Base-by-base conservation (phyloP, 768 basidiomycete genomes). In the Amanita exitialis region DNA sequence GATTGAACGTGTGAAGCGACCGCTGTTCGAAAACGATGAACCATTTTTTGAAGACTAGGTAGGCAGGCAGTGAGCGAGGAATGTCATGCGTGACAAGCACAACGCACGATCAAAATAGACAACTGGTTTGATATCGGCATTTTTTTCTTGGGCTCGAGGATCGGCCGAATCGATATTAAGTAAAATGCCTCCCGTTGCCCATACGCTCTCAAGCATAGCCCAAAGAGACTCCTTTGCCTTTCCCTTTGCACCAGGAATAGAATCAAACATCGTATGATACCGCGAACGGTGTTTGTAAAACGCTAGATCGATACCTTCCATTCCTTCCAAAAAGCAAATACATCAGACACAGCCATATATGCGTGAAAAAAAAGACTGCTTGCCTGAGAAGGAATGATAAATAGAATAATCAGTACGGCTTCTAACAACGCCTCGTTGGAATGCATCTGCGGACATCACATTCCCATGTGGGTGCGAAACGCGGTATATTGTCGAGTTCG, bases 181-280 rank as follows among this genome's bases (percentile, higher is more conserved):
- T 27, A 91, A 63, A 2, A 70, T 70, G 6, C 72, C 43, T 6
- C 81, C 85, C 0, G 80, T 78, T 3, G 72, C 77, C 45, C 71
- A 65, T 0, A 79, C 68, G 1, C 74, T 71, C 54, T 90, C 85
- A 77, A 91, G 77, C 82, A 90, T 86, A 2, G 79, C 73, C 87
- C 88, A 91, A 7, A 92, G 66, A 6, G 83, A 68, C 32, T 60
- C 57, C 32, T 63, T 68, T 52, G 67, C 73, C 10, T 73, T 70
- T 0, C 81, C 82, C 2, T 69, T 61, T 27, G 73, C 80, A 46
- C 76, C 76, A 6, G 82, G 69, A 39, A 90, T 72, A 1, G 79
- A 73, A 59, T 91, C 89, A 37, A 77, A 77, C 59, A 75, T 76
- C 0, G 89, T 90, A 61, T 92, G 90, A 56, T 91, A 91, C 54